phyloP scores from a whole-genome alignment of 352 stramenopile species.

The Globisporangium lucens region DNA sequence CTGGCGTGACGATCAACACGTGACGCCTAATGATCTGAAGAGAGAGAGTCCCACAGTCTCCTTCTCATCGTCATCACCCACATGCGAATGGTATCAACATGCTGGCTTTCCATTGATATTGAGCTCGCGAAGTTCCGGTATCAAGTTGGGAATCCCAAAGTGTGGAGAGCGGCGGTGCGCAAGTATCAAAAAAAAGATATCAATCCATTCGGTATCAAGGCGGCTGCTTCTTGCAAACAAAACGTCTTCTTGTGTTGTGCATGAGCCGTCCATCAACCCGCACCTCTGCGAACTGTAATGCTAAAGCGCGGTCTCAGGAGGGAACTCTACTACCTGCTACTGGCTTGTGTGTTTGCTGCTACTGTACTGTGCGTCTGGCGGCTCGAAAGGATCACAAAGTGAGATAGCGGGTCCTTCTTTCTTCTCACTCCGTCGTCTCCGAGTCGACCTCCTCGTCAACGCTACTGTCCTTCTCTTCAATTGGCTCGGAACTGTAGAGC shows the following conservation, averaged over 20 bases:
- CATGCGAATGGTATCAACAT: no score
- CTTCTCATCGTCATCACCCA: background rate
- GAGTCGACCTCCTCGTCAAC: background rate
- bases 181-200: background rate
- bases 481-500: slow-evolving; percentile 1
- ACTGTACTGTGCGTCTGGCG: background rate
- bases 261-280: background rate
- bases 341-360: background rate
- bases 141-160: no score
- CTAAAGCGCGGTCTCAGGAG: background rate
- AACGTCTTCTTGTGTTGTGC: background rate
- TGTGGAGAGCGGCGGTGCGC: background rate
- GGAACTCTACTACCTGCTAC: background rate
- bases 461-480: background rate
- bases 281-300: background rate
- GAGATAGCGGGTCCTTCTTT: background rate
- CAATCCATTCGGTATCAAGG: background rate
- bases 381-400: background rate
- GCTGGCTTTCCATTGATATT: no score
- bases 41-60: background rate
- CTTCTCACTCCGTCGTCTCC: background rate
- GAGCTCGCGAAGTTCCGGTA: no score
- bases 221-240: background rate
- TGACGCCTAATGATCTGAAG: background rate
- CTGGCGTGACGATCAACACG: background rate